These are phyloP conservation scores for Phytophthora sp. DNA, from an alignment of 352 stramenopile genomes.

Conservation along the genomic window DNA sequence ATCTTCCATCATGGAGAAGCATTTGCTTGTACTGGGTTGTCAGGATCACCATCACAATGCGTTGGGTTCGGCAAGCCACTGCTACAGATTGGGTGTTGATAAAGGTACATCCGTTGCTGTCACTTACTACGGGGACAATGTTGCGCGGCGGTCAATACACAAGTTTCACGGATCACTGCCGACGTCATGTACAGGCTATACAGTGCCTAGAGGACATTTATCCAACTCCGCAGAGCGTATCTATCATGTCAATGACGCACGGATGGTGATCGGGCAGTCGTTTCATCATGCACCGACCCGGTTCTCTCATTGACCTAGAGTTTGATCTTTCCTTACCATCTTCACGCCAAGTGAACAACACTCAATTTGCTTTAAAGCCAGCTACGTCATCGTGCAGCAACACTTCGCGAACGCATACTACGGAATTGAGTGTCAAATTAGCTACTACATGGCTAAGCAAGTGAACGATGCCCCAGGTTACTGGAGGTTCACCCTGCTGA, in stretches of 20 bases:
- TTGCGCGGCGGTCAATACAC: slow-evolving; percentile 11
- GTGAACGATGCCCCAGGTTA: slow-evolving; percentile 11
- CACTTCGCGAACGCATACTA: slow-evolving; percentile 18
- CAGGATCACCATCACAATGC: slow-evolving; percentile 15
- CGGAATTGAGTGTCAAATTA: slow-evolving; percentile 25
- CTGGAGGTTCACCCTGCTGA: slow-evolving; percentile 14
- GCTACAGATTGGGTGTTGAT: slow-evolving; percentile 21
- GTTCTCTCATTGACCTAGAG: background rate
- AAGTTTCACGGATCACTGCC: slow-evolving; percentile 21
- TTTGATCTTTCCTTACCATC: background rate
- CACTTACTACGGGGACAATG: slow-evolving; percentile 14
- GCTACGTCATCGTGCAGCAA: slow-evolving; percentile 31
- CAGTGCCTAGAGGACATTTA: background rate
- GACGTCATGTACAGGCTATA: slow-evolving; percentile 19
- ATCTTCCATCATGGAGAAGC: slow-evolving; percentile 6
- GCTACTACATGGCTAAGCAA: slow-evolving; percentile 18
- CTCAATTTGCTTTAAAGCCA: slow-evolving; percentile 23
- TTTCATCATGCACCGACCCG: slow-evolving; percentile 19
- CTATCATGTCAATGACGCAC: slow-evolving; percentile 13
- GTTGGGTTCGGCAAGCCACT: slow-evolving; percentile 8
- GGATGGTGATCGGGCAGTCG: slow-evolving; percentile 5
- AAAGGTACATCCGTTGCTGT: slow-evolving; percentile 9
- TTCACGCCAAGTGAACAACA: background rate
- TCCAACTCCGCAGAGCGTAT: slow-evolving; percentile 3
- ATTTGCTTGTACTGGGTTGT: slow-evolving; percentile 11